Conservation (phyloP, 2,329 filamentous ascomycete species). For the Dryadomyces quercivorus region DNA sequence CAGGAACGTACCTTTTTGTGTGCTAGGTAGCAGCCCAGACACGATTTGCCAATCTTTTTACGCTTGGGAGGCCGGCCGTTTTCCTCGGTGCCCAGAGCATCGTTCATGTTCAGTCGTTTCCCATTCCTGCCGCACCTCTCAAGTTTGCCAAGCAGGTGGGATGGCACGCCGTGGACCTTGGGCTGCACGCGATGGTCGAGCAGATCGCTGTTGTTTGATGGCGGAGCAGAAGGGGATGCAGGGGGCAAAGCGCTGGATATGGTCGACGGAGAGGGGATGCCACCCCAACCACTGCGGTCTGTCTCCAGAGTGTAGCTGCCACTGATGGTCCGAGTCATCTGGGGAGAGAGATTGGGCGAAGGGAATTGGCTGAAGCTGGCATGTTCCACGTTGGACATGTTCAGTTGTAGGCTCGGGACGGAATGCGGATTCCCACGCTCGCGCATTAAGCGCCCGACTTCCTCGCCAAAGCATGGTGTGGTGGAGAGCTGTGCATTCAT, state of each 20-base stretch:
- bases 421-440: too few relatives aligned
- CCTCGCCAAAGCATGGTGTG: too few relatives aligned
- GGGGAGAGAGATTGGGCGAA: neutral
- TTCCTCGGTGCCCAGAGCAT: neutral
- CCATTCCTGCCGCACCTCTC: neutral
- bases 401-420: neutral
- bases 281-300: neutral
- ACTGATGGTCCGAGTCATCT: neutral
- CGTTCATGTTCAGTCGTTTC: neutral
- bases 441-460: too few relatives aligned
- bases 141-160: neutral
- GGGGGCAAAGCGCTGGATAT: neutral
- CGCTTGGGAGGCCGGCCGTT: neutral
- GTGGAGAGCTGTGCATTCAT: too few relatives aligned
- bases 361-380: neutral
- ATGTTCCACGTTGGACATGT: neutral
- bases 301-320: neutral
- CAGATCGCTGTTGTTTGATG: neutral
- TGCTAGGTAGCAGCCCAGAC: neutral
- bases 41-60: neutral
- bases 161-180: neutral
- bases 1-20: neutral
- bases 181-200: neutral
- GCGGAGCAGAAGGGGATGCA: neutral
- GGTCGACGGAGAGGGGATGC: neutral